Base-by-base conservation (phyloP, 2,329 filamentous ascomycete species). In the Aspergillus sp. region DNA sequence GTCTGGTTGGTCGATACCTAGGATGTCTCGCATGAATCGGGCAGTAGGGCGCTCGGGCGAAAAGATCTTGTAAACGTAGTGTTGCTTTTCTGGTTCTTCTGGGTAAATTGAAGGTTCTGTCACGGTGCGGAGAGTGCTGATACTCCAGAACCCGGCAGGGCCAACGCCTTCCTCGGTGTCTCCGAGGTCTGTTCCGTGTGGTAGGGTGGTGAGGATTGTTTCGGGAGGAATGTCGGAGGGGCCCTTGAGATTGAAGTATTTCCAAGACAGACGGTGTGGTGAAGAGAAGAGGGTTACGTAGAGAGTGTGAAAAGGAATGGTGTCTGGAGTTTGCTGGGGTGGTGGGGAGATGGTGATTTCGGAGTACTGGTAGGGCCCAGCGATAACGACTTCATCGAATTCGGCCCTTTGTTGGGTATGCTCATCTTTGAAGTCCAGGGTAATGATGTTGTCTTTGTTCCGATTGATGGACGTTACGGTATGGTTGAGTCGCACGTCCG, bases 201-300 rank as follows among this genome's bases (percentile, higher is more conserved):
- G 84, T 0, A 97, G 82, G 0, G 93, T 98, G 0, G 95, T 98
- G 52, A 97, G 84, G 47, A 99, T 83, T 18, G 85, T 86, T 58
- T 85, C 85, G 0, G 95, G 95, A 0, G 89, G 84, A 15, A 78
- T 71, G 3, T 61, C 64, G 12, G 66, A 64, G 5, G 64, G 50
- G 0, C 81, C 71, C 2, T 79, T 68, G 2, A 96, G 80, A 55
- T 85, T 84, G 79, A 98, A 98, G 70, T 86, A 92, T 3, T 72
- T 72, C 0, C 89, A 83, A 18, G 84, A 87, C n/a, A 96, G 82
- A n/a, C 77, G 81, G 64, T 87, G 84, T 0, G 90, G 86, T 0
- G 91, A 90, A 0, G 93, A 82, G 67, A 99, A 93, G 1, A 98
- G 84, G 0, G 93, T 98, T 52, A 97, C 93, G 68, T 98, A 89